Base-by-base conservation (phyloP, 495 filamentous ascomycete species). In the Pyrenula aspistea region DNA sequence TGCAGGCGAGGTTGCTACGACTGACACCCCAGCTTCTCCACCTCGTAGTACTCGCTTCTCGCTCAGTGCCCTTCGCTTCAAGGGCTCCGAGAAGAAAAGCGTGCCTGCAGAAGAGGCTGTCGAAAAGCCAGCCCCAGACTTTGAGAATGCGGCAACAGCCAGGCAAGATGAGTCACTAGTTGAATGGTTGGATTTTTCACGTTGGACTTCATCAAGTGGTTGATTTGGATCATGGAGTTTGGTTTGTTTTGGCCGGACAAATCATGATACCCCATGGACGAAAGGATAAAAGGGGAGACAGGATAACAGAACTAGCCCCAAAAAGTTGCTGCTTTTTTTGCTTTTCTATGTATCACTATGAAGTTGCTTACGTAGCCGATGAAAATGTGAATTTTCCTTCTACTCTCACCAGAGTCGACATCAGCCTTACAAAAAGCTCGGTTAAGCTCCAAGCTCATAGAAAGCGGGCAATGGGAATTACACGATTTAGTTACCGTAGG, bases 161-260 rank as follows among this genome's bases (percentile, higher is more conserved):
- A 15, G 31, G 25, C 70, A 70, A 54, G 67, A 71, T n/a, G 76
- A 83, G 55, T 66, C 72, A 24, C 53, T 83, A 47, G 68, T 80
- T 22, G 75, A 80, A 10, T 74, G 71, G 57, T 66, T 83, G 49
- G 81, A 85, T 64, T 85, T 84, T 60, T 83, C 81, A 0, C 74
- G 76, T 62, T 85, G 82, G 82, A 61, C 60, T 8, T n/a, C n/a
- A n/a, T n/a, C n/a, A n/a, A n/a, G n/a, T n/a, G n/a, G n/a, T n/a
- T n/a, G n/a, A n/a, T n/a, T n/a, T n/a, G n/a, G n/a, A n/a, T n/a
- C n/a, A 42, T 8, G 31, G 31, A 42, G 31, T 42, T 42, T 4
- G 15, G 4, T 42, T 42, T 42, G 31, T 42, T n/a, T n/a, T n/a
- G 15, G 31, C 4, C 4, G 8, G 15, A 42, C 31, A 42, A 8